A percentile compares a stretch with the other conserved stretches of the same genome.
These are phyloP conservation scores for Penicillium sp. DNA, from an alignment of 2,329 filamentous ascomycete genomes.

Conservation along the genomic window DNA sequence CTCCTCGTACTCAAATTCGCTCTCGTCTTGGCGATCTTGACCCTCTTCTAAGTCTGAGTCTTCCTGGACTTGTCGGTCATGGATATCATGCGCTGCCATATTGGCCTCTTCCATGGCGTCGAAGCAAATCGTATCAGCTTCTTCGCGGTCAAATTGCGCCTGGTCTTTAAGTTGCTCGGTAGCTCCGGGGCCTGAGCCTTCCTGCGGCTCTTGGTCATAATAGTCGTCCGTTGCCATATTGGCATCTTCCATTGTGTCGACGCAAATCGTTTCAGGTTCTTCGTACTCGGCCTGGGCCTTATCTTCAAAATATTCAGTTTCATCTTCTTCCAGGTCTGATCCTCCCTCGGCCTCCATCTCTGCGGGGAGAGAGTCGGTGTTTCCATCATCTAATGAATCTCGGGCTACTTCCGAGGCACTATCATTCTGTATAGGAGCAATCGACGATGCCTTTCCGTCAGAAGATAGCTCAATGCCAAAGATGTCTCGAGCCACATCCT, in stretches of 20 bases:
- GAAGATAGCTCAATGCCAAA: constrained; percentile 23
- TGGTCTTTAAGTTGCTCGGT: not conserved
- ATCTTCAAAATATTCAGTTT: constrained; percentile 3
- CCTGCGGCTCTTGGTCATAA: not conserved
- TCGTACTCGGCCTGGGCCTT: not conserved
- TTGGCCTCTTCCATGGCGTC: constrained; percentile 7
- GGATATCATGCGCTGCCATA: not conserved
- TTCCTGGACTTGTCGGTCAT: not conserved
- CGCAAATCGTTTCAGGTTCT: constrained; percentile 14
- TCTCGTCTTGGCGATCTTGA: not conserved
- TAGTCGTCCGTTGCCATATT: not conserved
- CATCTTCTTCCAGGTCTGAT: not conserved
- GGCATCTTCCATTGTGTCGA: constrained; percentile 2
- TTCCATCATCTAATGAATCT: not conserved
- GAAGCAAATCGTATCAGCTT: constrained; percentile 13
- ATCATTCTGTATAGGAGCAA: constrained; percentile 6
- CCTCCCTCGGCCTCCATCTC: not conserved
- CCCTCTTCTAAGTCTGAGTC: not conserved
- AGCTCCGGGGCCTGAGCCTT: not conserved
- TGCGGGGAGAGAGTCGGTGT: not conserved
- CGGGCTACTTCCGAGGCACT: not conserved
- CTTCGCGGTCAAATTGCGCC: constrained; percentile 7
- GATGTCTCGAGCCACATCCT: constrained; percentile 23
- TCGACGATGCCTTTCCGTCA: constrained; percentile 4
- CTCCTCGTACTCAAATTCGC: constrained; percentile 12